Evolutionary conservation across 202 grass and related monocot genomes (phyloP), one percentile per base, ranked within the genome.

Genomic region (Digitaria exilis): DNA sequence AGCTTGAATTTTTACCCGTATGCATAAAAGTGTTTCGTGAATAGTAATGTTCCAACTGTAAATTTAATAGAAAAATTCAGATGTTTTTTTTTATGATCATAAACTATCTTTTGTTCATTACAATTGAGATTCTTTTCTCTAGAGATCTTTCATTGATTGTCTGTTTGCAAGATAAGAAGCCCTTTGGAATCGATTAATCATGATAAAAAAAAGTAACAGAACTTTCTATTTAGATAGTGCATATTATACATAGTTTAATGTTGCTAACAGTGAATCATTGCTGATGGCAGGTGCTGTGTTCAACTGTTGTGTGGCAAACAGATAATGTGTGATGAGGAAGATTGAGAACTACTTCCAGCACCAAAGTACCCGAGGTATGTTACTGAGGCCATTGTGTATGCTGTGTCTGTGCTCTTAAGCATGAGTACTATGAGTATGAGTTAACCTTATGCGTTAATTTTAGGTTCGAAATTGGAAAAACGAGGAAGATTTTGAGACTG

Each of bases 261-360:
- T 73, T 71, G 32, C 46, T 90, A 45, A 57, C 62, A 35, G 9
- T 42, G 43, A 63, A 54, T 50, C 55, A 29, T 77, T 71, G 75
- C 26, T 89, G 77, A 62, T 44, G 32, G 81, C 84, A 98, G 96
- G 96, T 80, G 96, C 91, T 89, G 91, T 98, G 41, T 98, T 98
- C 87, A 96, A 98, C 79, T 98, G 48, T 17, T 98, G 32, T 98
- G 92, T 25, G 91, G 88, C 25, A 80, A 59, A 86, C 60, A 52
- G 95, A 98, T 82, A 77, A 52, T 46, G 73, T 66, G 86, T 98
- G 64, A 98, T 98, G 93, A 92, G 78, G 59, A 96, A 96, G 83
- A 98, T 98, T 46, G 87, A 98, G 91, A 45, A 80, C 32, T 92
- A 98, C 60, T 98, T 96, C 68, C 70, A 85, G 44, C 85, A 94